phyloP scores from a whole-genome alignment of 2,329 filamentous ascomycete genomes.

The Trichoderma afroharzianum region DNA sequence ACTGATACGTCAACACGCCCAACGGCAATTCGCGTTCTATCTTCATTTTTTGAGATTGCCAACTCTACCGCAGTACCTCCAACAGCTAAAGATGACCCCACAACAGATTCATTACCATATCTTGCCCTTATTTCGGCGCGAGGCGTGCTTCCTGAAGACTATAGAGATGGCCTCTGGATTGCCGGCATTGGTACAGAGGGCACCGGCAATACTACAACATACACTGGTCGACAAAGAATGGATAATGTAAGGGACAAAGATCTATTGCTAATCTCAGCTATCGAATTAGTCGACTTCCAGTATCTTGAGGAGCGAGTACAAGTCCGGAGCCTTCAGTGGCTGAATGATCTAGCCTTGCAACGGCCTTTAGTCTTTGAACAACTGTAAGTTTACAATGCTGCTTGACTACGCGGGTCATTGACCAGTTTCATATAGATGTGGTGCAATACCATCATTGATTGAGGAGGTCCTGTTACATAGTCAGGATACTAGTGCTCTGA shows the following conservation, averaged over 20 bases:
- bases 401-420: background rate
- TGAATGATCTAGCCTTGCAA: slow-evolving; percentile 52
- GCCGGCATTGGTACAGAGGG: slow-evolving; percentile 48
- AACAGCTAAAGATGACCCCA: slow-evolving; percentile 16
- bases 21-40: slow-evolving; percentile 57
- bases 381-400: slow-evolving; percentile 44
- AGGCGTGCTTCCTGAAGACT: slow-evolving; percentile 53
- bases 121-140: slow-evolving; percentile 57
- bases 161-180: slow-evolving; percentile 60
- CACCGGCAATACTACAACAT: slow-evolving; percentile 25
- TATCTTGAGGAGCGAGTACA: slow-evolving; percentile 61
- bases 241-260: slow-evolving; percentile 56
- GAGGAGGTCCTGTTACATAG: slow-evolving; percentile 61
- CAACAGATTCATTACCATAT: slow-evolving; percentile 50
- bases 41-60: slow-evolving; percentile 53
- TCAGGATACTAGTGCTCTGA: slow-evolving; percentile 57
- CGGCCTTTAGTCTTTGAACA: slow-evolving; percentile 56
- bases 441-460: slow-evolving; percentile 54
- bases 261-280: slow-evolving; percentile 58
- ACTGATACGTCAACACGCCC: slow-evolving; percentile 59
- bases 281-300: slow-evolving; percentile 64
- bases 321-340: slow-evolving; percentile 55
- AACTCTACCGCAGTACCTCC: slow-evolving; percentile 19
- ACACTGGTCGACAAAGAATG: slow-evolving; percentile 31
- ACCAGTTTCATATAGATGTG: slow-evolving; percentile 40